Conservation (phyloP, 805 yeast genomes). For the Brettanomyces sp. region DNA sequence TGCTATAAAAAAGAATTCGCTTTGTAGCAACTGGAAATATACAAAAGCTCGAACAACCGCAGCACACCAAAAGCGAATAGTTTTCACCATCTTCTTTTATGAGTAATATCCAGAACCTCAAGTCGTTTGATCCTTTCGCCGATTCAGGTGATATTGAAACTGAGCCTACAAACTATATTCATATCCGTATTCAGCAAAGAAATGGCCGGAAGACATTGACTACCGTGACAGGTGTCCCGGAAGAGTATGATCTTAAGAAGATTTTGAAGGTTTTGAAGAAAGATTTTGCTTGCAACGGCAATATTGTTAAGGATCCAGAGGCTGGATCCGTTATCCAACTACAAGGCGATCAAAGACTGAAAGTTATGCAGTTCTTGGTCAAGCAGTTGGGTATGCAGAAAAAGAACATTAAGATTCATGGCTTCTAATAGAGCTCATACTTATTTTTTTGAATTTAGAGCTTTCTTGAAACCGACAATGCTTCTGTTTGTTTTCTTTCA, state of each 20-base stretch:
- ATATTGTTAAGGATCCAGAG: conserved; percentile 92
- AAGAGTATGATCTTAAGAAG: conserved; percentile 89
- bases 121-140: conserved; percentile 95
- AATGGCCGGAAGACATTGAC: conserved; percentile 98
- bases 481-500: not conserved
- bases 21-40: no score
- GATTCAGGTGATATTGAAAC: conserved; percentile 99
- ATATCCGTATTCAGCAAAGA: conserved; percentile 98
- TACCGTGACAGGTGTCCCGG: conserved; percentile 96
- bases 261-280: conserved; percentile 90
- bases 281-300: conserved; percentile 98
- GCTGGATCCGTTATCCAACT: conserved; percentile 95
- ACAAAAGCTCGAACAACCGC: no score
- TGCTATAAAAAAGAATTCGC: no score
- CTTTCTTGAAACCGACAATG: not conserved
- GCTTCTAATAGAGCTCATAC: conserved; percentile 48
- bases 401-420: conserved; percentile 96
- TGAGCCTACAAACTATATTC: conserved; percentile 91
- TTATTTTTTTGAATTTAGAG: not conserved
- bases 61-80: no score
- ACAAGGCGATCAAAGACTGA: conserved; percentile 98
- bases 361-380: conserved; percentile 87
- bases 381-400: conserved; percentile 81
- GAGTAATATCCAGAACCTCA: conserved; percentile 89
- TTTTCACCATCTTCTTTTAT: conserved; percentile 26